Conservation (phyloP, 306 rosid species). For the Phaseolus lunatus region DNA sequence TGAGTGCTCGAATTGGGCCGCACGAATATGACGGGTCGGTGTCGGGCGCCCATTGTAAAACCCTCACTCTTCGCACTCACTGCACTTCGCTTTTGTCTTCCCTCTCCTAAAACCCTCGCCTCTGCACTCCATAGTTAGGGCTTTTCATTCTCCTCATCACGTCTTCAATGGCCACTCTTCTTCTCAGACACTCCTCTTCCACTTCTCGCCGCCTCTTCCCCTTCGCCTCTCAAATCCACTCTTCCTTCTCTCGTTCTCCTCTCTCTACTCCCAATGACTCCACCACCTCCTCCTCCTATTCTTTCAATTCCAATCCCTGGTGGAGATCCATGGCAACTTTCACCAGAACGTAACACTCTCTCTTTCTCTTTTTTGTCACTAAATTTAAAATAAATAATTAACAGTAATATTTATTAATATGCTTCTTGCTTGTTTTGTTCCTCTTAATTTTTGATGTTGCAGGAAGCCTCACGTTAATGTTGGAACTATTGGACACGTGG, state of each 20-base stretch:
- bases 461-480: constrained; percentile 57
- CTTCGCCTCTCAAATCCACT: constrained; percentile 64
- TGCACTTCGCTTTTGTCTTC: not conserved
- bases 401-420: not conserved
- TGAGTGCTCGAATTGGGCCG: constrained; percentile 36
- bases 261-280: constrained; percentile 58
- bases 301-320: constrained; percentile 60
- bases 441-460: not conserved
- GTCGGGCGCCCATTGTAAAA: constrained; percentile 43
- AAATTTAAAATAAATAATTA: not conserved
- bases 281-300: constrained; percentile 17
- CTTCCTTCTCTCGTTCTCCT: constrained; percentile 55
- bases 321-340: constrained; percentile 62
- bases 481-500: constrained; percentile 56
- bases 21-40: constrained; percentile 40
- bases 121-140: constrained; percentile 13
- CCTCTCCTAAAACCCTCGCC: constrained; percentile 53
- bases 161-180: constrained; percentile 69
- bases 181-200: constrained; percentile 59
- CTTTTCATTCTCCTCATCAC: constrained; percentile 14
- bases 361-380: not conserved
- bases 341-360: constrained; percentile 48
- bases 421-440: not conserved
- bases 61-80: constrained; percentile 42
- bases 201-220: constrained; percentile 65